Base-by-base conservation (phyloP, 2,329 filamentous ascomycete genomes). In the Aspergillus quadricinctus region DNA sequence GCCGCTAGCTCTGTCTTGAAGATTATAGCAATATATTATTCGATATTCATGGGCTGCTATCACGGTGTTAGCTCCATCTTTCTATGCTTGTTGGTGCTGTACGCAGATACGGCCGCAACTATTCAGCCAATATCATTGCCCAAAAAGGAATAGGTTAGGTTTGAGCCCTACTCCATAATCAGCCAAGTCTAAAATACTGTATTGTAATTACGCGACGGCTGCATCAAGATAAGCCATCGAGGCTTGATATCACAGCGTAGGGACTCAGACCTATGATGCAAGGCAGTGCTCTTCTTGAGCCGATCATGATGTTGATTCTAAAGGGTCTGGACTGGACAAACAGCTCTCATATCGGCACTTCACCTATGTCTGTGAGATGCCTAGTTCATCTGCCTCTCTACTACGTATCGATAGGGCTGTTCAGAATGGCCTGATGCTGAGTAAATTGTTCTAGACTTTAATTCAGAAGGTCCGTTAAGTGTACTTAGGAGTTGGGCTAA, bases 71-170 rank as follows among this genome's bases (percentile, higher is more conserved):
- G 6, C 14, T 37, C 7, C 31, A 7, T 17, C 31, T 7, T 7
- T 37, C 23, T 23, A 37, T 17, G 14, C 14, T 37, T 37, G 31
- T 6, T 37, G 31, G 17, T 37, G 31, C 31, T 17, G 6, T 37
- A 37, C 5, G 31, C 6, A 7, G 14, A 17, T 37, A 17, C 2
- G 31, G 14, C 14, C 10, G 14, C 2, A 14, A n/a, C 14, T 37
- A 7, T 37, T 37, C 14, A 17, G 31, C 14, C 35, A 21, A 45
- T 37, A 31, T 52, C 37, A 25, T 57, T 53, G 48, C 56, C 60
- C 23, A 46, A 53, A 58, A 48, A 17, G 31, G 58, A 49, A 55
- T 57, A 55, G 55, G 19, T 17, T 64, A 64, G 62, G 62, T 62
- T 58, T 64, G 56, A 57, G 59, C 61, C 62, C 62, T 63, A 46